phyloP scores from a whole-genome alignment of 164 flowering plant genomes.

The Echeveria elegans region DNA sequence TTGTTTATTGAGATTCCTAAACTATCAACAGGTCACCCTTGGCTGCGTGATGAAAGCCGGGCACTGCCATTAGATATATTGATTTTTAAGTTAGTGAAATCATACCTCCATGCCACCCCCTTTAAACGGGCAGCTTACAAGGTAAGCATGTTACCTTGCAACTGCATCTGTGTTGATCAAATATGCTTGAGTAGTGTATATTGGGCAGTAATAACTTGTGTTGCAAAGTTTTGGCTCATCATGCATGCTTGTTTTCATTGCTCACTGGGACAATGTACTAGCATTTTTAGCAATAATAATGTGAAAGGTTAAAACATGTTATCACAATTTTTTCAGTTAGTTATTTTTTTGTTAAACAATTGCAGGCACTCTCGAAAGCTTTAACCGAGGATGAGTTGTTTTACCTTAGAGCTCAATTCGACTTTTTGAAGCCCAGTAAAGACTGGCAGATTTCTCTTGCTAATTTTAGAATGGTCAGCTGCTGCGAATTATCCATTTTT shows the following conservation, averaged over 20 bases:
- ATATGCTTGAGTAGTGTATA: not conserved
- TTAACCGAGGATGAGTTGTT: conserved; percentile 68
- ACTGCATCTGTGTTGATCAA: not conserved
- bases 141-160: conserved; percentile 24
- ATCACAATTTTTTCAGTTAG: too few species aligned
- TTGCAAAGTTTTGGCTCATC: not conserved
- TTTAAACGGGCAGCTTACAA: conserved; percentile 59
- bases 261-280: not conserved
- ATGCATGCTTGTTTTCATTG: not conserved
- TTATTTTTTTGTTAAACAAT: not conserved
- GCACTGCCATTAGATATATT: conserved; percentile 53
- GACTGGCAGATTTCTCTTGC: conserved; percentile 57
- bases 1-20: not conserved
- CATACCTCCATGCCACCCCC: conserved; percentile 60
- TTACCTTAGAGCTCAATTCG: conserved; percentile 62
- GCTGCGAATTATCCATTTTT: not conserved
- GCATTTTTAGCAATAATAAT: not conserved
- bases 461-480: conserved; percentile 49
- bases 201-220: not conserved
- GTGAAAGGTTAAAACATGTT: too few species aligned
- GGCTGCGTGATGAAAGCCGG: conserved; percentile 51
- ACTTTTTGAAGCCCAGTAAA: conserved; percentile 51
- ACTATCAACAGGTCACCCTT: conserved; percentile 51
- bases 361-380: conserved; percentile 89
- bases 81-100: conserved; percentile 54